Conservation (phyloP, 2,329 filamentous ascomycete species). For the Colletotrichum sp. region DNA sequence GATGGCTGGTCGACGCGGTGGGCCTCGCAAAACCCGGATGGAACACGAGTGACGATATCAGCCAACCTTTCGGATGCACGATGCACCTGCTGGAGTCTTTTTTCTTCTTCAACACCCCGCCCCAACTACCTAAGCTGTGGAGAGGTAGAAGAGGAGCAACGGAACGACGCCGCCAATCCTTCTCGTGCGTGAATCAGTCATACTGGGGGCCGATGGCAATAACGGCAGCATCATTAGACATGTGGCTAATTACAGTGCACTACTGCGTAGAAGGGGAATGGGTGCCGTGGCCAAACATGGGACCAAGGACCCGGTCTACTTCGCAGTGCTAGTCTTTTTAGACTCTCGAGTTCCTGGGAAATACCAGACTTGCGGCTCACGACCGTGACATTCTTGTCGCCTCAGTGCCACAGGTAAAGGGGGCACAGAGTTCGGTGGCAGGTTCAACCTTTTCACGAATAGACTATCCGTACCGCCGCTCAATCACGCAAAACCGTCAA, state of each 20-base stretch:
- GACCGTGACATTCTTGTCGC: not conserved
- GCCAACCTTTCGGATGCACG: not conserved
- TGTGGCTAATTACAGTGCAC: not conserved
- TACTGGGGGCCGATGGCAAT: not conserved
- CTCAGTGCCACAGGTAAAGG: not conserved
- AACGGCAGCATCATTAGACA: not conserved
- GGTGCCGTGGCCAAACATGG: not conserved
- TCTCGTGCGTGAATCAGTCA: not conserved
- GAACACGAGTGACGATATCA: constrained; percentile 17
- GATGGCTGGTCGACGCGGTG: constrained; percentile 11
- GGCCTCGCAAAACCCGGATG: constrained; percentile 6
- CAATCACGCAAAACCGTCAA: not conserved
- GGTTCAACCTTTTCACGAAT: not conserved
- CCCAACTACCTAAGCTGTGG: not conserved
- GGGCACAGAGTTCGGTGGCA: not conserved
- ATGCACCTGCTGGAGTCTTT: not conserved
- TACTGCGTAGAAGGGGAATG: not conserved
- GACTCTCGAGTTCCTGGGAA: not conserved
- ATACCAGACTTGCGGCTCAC: not conserved
- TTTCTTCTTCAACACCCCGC: not conserved
- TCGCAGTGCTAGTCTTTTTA: not conserved
- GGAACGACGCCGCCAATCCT: not conserved
- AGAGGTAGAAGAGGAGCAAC: not conserved
- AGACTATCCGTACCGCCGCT: not conserved
- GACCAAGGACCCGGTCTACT: not conserved